These are phyloP conservation scores for Fraxinus paxiana DNA, from an alignment of 305 asterid genomes.

Conservation along the genomic window DNA sequence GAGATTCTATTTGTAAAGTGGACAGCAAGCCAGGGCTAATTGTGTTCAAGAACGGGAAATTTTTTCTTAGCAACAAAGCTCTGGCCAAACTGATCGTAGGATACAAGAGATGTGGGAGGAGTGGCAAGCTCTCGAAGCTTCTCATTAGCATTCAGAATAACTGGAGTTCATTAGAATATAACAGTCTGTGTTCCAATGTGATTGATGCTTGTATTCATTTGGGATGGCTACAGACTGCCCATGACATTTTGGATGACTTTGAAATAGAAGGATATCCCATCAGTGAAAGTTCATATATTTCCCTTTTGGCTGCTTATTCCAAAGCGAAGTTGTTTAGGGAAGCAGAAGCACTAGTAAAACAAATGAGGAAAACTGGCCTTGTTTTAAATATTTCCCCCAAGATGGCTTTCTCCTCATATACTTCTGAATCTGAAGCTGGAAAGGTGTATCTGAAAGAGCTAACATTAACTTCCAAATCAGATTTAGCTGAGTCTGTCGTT, in stretches of 20 bases:
- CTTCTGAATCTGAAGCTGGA: slow-evolving; percentile 26
- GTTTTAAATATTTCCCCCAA: slow-evolving; percentile 17
- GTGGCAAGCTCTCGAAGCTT: slow-evolving; percentile 55
- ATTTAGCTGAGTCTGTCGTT: slow-evolving; percentile 41
- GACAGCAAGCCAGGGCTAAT: slow-evolving; percentile 43
- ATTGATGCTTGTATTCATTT: slow-evolving; percentile 55
- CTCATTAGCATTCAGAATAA: slow-evolving; percentile 43
- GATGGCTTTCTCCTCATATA: slow-evolving; percentile 10
- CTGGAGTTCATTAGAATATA: slow-evolving; percentile 29
- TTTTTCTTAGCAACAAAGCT: slow-evolving; percentile 57
- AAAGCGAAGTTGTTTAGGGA: slow-evolving; percentile 48
- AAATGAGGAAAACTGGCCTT: slow-evolving; percentile 31
- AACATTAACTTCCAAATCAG: slow-evolving; percentile 20
- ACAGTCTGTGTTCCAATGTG: slow-evolving; percentile 42
- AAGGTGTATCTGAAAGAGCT: slow-evolving; percentile 23
- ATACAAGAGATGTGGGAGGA: slow-evolving; percentile 51
- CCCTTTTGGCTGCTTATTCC: slow-evolving; percentile 58
- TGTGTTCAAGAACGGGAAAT: slow-evolving; percentile 44
- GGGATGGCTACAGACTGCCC: slow-evolving; percentile 90
- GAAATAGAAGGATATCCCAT: slow-evolving; percentile 40
- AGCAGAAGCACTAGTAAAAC: slow-evolving; percentile 59
- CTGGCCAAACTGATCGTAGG: slow-evolving; percentile 51
- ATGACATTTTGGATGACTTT: slow-evolving; percentile 79
- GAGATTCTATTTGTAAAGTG: slow-evolving; percentile 45
- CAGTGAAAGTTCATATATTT: slow-evolving; percentile 35